Percentiles rank a stretch among this genome's conserved stretches.
Evolutionary conservation across 345 rosid species (phyloP).

Genomic region (Tarenaya hassleriana): DNA sequence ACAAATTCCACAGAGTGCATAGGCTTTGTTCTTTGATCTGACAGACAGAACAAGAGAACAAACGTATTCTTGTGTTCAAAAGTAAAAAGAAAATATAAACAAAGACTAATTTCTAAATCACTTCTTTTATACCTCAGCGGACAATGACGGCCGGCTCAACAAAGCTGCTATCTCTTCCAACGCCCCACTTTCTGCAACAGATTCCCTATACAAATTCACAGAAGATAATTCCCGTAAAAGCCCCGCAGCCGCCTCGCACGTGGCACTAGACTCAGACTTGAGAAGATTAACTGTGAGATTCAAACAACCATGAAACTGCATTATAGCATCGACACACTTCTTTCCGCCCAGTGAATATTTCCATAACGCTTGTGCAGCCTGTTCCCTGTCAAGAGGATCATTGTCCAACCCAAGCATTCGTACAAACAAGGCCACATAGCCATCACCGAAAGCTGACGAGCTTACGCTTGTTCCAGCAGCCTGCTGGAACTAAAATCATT

Average conservation of each 20-base stretch:
- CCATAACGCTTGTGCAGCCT: constrained; percentile 69
- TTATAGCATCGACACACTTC: constrained; percentile 62
- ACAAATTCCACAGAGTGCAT: constrained; percentile 75
- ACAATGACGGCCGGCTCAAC: constrained; percentile 50
- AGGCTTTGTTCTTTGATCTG: constrained; percentile 81
- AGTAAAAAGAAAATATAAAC: constrained; percentile 8
- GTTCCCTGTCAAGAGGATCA: constrained; percentile 77
- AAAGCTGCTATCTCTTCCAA: constrained; percentile 68
- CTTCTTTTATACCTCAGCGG: constrained; percentile 61
- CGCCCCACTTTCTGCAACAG: constrained; percentile 80
- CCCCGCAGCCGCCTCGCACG: constrained; percentile 87
- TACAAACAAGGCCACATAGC: constrained; percentile 63
- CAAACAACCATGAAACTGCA: constrained; percentile 74
- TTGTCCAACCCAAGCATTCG: constrained; percentile 89
- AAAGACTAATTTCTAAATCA: constrained; percentile 5
- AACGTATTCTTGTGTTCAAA: constrained; percentile 25
- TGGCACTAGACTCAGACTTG: constrained; percentile 48
- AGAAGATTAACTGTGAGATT: constrained; percentile 70
- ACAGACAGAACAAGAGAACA: constrained; percentile 5
- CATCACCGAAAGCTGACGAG: constrained; percentile 48
- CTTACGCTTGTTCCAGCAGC: constrained; percentile 28
- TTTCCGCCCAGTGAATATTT: constrained; percentile 77
- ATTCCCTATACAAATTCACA: constrained; percentile 53
- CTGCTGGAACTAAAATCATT: constrained; percentile 40
- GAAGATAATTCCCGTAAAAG: constrained; percentile 66